Evolutionary conservation across 2,329 filamentous ascomycete genomes (phyloP).

Genomic region (Eutypella sp.): DNA sequence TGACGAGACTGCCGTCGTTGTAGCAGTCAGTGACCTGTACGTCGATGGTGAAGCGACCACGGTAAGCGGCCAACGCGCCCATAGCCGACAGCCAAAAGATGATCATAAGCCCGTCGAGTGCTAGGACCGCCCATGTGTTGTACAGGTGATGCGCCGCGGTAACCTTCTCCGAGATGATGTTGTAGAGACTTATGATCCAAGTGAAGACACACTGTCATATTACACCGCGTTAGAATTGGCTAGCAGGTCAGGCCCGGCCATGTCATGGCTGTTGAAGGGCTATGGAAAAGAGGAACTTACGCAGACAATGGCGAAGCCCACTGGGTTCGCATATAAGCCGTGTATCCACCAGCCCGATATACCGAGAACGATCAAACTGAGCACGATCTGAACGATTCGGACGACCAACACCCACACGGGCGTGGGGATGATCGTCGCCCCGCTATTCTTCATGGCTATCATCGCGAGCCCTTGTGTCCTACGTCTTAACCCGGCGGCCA

Average conservation of each 20-base stretch:
- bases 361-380: constrained; percentile 40
- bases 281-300: constrained; percentile 25
- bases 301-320: constrained; percentile 36
- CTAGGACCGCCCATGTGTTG: constrained; percentile 40
- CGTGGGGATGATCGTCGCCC: constrained; percentile 31
- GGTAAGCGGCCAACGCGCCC: constrained; percentile 34
- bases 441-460: constrained; percentile 18
- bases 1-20: constrained; percentile 33
- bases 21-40: constrained; percentile 26
- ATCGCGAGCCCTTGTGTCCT: constrained; percentile 8
- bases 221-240: neutral
- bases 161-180: constrained; percentile 36
- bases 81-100: constrained; percentile 44
- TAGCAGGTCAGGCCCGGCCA: neutral
- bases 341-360: constrained; percentile 37
- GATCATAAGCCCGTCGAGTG: constrained; percentile 38
- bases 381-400: constrained; percentile 35
- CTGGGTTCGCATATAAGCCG: constrained; percentile 32
- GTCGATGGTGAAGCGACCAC: constrained; percentile 29
- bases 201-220: constrained; percentile 37
- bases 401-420: constrained; percentile 39
- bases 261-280: constrained; percentile 2
- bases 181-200: constrained; percentile 39
- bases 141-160: constrained; percentile 30
- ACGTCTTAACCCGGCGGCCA: neutral